Evolutionary conservation across 2,329 filamentous ascomycete genomes (phyloP), one percentile per base, ranked within the genome.

Genomic region (Xylaria sp.): DNA sequence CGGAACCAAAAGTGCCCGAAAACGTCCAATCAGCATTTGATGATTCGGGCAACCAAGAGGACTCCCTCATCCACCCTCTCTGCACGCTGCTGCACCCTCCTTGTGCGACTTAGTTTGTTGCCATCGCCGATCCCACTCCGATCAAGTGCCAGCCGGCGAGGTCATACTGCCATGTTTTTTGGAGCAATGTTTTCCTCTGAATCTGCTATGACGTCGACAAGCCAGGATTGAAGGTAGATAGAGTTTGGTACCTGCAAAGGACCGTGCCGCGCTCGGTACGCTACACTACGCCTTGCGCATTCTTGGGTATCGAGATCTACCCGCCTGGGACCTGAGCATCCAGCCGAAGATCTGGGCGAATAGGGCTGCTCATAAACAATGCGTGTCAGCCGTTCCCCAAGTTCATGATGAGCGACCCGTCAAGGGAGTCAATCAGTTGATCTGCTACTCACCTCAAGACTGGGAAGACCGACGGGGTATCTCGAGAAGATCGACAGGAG

Each of bases 1-100:
- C 47, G 21, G 54, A 17, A 56, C 24, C 14, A 17, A 47, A 47
- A 36, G 34, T 36, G 34, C 7, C 11, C 11, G 21, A 1, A 39
- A n/a, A 55, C 32, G 54, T 27, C 67, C 67, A 67, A 67, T 69
- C 62, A 68, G 66, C 66, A 34, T 57, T 27, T 19, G 11, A 55
- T 30, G n/a, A 12, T 30, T 30, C 48, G 5, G 9, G 11, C 14
- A 51, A 14, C 9, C 21, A 51, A 4, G 12, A 42, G 24, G 50
- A 6, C 19, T 53, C 58, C n/a, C 19, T 54, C 21, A 21, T 17
- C 21, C 30, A 61, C 47, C 47, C 32, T 51, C 47, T 47, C 47
- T 2, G 17, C 50, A 42, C 50, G 36, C 21, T 32, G 30, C 47
- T 2, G 17, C 50, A 42, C 50, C 50, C 21, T 32, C 48, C 34